A percentile compares a stretch with the other conserved stretches of the same genome.
These are phyloP conservation scores for Canavalia gladiata DNA, from an alignment of 306 rosid genomes.

Conservation along the genomic window DNA sequence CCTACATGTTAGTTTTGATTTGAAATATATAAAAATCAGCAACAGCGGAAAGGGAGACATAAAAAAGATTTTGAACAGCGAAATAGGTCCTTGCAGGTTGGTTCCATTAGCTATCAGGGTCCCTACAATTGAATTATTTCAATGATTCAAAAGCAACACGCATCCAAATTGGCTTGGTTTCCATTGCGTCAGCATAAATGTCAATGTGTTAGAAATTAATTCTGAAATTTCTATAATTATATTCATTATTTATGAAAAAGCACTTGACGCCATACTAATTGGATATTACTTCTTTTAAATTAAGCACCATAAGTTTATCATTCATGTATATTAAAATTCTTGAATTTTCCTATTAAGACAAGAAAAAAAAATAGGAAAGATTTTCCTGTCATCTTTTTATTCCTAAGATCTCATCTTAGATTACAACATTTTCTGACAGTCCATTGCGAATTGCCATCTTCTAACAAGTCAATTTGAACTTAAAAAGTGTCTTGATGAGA, in stretches of 20 bases:
- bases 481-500: background rate
- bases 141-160: slow-evolving; percentile 26
- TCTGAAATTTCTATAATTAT: no score
- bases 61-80: background rate
- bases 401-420: no score
- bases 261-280: no score
- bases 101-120: slow-evolving; percentile 20
- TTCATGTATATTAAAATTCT: no score
- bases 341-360: no score
- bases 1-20: background rate
- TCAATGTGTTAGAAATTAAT: background rate
- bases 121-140: slow-evolving; percentile 42
- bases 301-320: no score
- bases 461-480: slow-evolving; percentile 32
- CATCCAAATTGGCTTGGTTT: background rate
- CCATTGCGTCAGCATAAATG: slow-evolving; percentile 32
- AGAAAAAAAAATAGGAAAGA: no score
- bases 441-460: background rate
- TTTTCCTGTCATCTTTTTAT: no score
- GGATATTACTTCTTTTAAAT: no score
- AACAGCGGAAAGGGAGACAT: background rate
- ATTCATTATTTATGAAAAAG: no score
- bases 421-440: no score
- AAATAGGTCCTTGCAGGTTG: slow-evolving; percentile 24
- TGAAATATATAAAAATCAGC: background rate